Base-by-base conservation (phyloP, 768 basidiomycete genomes). In the Pleurotus platypus region DNA sequence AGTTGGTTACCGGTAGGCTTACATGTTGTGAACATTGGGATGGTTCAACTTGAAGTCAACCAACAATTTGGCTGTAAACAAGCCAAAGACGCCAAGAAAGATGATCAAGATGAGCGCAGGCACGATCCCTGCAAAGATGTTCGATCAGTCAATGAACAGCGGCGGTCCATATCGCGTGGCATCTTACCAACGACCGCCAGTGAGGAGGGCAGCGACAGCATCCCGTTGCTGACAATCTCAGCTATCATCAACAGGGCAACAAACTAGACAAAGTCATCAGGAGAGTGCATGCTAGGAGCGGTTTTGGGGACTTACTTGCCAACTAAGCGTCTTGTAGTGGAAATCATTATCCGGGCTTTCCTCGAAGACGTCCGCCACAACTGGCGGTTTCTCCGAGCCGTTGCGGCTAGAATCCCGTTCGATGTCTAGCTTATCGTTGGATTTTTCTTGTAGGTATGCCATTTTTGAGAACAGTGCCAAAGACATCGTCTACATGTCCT, bases 21-120 rank as follows among this genome's bases (percentile, higher is more conserved):
- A 80, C 79, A 83, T 82, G 56, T 72, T 81, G 58, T 83, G 81
- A 5, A 82, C 80, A 24, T 74, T 68, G 0, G 78, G 80, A 62
- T 83, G 81, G 57, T 80, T 81, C 27, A 83, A 62, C 64, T 82
- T 82, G 72, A 83, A 83, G 67, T 82, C 78, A 54, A 84, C 72
- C 49, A 83, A 68, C 3, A 83, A 65, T 57, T 82, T 81, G 5
- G 80, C 77, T 5, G 77, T 83, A 56, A 73, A 82, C 8, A 81
- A 61, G 2, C 73, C 81, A 60, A 82, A 83, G 2, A 72, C 59
- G 4, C 80, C 81, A 16, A 83, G 70, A 58, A 83, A 82, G 15
- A 79, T 65, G n/a, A 81, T 81, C 35, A 83, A 62, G 35, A 82
- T 69, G n/a, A 82, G 68, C 3, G 76, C 78, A 0, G 80, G 80